A percentile compares a stretch with the other conserved stretches of the same genome.
These are phyloP conservation scores for Whalleya microplaca DNA, from an alignment of 2,329 filamentous ascomycete genomes.

Conservation along the genomic window DNA sequence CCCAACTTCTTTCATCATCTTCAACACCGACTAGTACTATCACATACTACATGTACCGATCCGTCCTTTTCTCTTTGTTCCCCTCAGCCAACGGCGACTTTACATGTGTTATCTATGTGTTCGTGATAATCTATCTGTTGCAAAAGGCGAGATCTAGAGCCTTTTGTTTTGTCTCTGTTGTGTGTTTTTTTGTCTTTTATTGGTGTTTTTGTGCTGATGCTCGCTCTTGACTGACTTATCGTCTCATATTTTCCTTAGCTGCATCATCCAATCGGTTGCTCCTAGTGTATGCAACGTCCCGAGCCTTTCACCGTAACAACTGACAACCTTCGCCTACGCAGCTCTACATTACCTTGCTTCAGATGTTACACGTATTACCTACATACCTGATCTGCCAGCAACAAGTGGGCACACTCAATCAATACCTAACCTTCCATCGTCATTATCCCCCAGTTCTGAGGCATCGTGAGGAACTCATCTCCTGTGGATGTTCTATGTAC, in stretches of 20 bases:
- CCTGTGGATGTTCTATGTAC: neutral
- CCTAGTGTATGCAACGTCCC: constrained; percentile 21
- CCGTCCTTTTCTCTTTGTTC: neutral
- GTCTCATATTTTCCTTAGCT: constrained; percentile 6
- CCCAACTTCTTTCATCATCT: neutral
- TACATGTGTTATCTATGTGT: neutral
- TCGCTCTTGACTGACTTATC: neutral
- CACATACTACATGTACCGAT: neutral
- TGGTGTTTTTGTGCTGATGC: constrained; percentile 10
- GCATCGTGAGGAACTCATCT: neutral
- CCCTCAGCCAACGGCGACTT: neutral
- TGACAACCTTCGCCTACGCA: constrained; percentile 13
- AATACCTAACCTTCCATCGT: neutral
- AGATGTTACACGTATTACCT: too few species aligned
- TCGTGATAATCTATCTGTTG: constrained; percentile 20
- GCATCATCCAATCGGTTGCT: constrained; percentile 12
- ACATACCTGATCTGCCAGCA: neutral
- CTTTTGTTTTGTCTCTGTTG: constrained; percentile 20
- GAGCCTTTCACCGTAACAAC: constrained; percentile 13
- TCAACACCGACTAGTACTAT: too few species aligned
- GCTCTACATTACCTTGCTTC: constrained; percentile 3
- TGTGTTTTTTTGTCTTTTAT: constrained; percentile 5
- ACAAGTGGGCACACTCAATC: neutral
- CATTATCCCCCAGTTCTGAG: neutral
- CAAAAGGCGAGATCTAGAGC: constrained; percentile 21